Conservation (phyloP, 352 stramenopile species). For the Phytophthora citricola region DNA sequence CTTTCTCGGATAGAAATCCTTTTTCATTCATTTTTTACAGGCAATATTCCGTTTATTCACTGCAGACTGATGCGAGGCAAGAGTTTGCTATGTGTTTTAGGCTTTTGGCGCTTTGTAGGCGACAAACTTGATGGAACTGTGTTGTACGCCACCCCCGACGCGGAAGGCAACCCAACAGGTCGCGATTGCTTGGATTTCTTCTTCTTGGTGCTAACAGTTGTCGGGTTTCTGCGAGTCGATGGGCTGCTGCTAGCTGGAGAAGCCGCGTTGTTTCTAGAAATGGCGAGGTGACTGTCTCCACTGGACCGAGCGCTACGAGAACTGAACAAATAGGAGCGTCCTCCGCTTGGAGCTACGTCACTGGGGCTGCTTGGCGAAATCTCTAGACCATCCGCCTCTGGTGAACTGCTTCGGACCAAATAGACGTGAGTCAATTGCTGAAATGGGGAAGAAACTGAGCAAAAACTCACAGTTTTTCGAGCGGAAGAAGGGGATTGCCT, state of each 20-base stretch:
- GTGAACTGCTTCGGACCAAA: conserved; percentile 23
- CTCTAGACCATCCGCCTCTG: conserved; percentile 26
- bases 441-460: not conserved
- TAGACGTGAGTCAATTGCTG: conserved; percentile 5
- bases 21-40: not conserved
- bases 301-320: conserved; percentile 27
- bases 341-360: conserved; percentile 11
- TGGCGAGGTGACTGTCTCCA: conserved; percentile 15
- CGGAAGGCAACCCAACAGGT: conserved; percentile 22
- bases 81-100: conserved; percentile 30
- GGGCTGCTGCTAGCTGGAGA: conserved; percentile 25
- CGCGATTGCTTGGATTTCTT: conserved; percentile 33
- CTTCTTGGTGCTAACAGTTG: conserved; percentile 20
- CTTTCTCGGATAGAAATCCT: conserved; percentile 33
- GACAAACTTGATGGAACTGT: conserved; percentile 12
- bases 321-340: conserved; percentile 17
- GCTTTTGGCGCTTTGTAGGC: conserved; percentile 33
- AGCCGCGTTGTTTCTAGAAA: conserved; percentile 32
- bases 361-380: conserved; percentile 22
- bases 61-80: conserved; percentile 37
- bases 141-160: conserved; percentile 16
- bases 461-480: conserved; percentile 60
- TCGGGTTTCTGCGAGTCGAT: conserved; percentile 25
- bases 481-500: conserved; percentile 54
- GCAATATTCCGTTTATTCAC: conserved; percentile 3